phyloP scores from a whole-genome alignment of 768 basidiomycete genomes.

The Piloderma croceum region DNA sequence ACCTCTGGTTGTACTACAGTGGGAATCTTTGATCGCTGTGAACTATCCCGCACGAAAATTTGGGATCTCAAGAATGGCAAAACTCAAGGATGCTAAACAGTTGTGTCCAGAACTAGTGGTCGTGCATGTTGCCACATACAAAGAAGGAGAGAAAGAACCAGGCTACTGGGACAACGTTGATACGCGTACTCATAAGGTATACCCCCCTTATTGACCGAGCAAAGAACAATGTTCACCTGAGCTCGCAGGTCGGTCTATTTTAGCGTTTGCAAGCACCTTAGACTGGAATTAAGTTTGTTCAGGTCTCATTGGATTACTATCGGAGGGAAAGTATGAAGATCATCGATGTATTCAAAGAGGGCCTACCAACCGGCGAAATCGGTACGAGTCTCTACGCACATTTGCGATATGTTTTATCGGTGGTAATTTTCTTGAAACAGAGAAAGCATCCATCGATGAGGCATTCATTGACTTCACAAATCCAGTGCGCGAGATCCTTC shows the following conservation, averaged over 20 bases:
- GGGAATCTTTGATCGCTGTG: conserved; percentile 87
- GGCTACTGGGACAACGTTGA: conserved; percentile 91
- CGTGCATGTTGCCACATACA: conserved; percentile 94
- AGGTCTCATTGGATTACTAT: conserved; percentile 94
- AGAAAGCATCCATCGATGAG: conserved; percentile 97
- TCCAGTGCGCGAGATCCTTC: conserved; percentile 68
- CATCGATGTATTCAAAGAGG: conserved; percentile 73
- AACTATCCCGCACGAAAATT: conserved; percentile 92
- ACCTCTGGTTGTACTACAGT: conserved; percentile 82
- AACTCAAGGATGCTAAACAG: conserved; percentile 74
- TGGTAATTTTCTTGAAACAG: conserved; percentile 32
- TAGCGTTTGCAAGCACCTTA: conserved; percentile 1
- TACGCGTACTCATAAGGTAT: conserved; percentile 86
- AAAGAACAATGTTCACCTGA: neutral
- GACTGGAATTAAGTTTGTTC: neutral
- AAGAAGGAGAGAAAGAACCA: conserved; percentile 79
- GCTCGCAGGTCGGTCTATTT: conserved; percentile 2
- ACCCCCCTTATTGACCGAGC: conserved; percentile 2
- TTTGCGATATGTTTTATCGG: conserved; percentile 1
- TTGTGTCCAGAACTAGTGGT: conserved; percentile 79
- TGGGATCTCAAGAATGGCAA: conserved; percentile 91
- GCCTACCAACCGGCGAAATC: conserved; percentile 73
- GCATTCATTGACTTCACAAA: conserved; percentile 90
- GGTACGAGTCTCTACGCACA: conserved; percentile 39
- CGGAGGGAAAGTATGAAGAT: conserved; percentile 88